Evolutionary conservation across 129 eudicot genomes (phyloP).

Genomic region (Chrysanthemum lavandulifolium): DNA sequence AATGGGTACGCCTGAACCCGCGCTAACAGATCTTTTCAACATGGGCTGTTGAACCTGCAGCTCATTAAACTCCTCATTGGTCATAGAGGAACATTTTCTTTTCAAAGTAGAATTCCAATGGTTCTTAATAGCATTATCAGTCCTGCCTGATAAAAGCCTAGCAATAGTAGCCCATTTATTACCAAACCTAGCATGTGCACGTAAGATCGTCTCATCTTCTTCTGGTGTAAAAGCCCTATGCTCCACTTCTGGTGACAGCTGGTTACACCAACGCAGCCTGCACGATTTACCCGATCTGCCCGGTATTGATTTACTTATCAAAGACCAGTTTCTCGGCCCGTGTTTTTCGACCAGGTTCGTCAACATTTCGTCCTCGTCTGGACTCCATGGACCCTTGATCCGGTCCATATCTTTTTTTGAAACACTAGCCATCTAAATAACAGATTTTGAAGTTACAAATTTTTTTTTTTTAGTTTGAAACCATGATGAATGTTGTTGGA

Average conservation of each 20-base stretch:
- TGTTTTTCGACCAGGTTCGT: slow-evolving; percentile 61
- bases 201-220: slow-evolving; percentile 75
- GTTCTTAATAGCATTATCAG: slow-evolving; percentile 88
- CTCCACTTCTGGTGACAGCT: slow-evolving; percentile 82
- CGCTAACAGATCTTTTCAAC: slow-evolving; percentile 69
- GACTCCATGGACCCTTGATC: slow-evolving; percentile 97
- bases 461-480: neutral
- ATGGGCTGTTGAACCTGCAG: slow-evolving; percentile 41
- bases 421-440: slow-evolving; percentile 14
- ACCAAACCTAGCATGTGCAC: slow-evolving; percentile 79
- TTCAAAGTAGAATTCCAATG: slow-evolving; percentile 88
- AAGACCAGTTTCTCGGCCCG: slow-evolving; percentile 86
- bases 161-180: slow-evolving; percentile 98
- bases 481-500: neutral
- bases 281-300: slow-evolving; percentile 89
- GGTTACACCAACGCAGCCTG: slow-evolving; percentile 89
- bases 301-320: slow-evolving; percentile 72
- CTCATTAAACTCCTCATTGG: slow-evolving; percentile 54
- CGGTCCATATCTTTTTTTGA: slow-evolving; percentile 58
- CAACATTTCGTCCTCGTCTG: slow-evolving; percentile 73
- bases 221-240: slow-evolving; percentile 82
- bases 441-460: neutral
- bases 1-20: slow-evolving; percentile 63
- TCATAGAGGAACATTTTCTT: slow-evolving; percentile 63
- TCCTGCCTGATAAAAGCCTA: slow-evolving; percentile 74